phyloP scores from a whole-genome alignment of 495 filamentous ascomycete species.

The Amniculicola lignicola region DNA sequence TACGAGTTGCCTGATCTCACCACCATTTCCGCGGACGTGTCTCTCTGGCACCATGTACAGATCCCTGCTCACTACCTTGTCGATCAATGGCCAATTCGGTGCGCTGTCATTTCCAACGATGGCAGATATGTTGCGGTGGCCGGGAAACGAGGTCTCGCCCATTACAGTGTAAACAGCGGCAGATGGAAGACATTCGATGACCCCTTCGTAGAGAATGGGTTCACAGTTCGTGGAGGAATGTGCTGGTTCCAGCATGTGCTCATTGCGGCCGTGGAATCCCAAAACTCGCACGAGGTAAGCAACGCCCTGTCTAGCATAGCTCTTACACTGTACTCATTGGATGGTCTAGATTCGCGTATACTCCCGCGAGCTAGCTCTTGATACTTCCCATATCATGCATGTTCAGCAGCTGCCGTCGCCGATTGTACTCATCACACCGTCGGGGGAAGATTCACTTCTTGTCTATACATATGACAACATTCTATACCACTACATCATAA shows the following conservation, averaged over 20 bases:
- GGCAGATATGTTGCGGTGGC: slow-evolving; percentile 94
- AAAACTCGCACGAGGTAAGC: slow-evolving; percentile 71
- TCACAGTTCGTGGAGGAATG: slow-evolving; percentile 92
- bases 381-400: slow-evolving; percentile 67
- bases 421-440: slow-evolving; percentile 78
- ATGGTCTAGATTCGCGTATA: slow-evolving; percentile 70
- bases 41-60: slow-evolving; percentile 87
- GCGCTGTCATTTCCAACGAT: slow-evolving; percentile 80
- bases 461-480: slow-evolving; percentile 97
- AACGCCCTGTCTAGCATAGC: background rate
- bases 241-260: slow-evolving; percentile 97
- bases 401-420: slow-evolving; percentile 75
- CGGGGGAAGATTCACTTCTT: slow-evolving; percentile 88
- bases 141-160: slow-evolving; percentile 84
- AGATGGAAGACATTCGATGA: slow-evolving; percentile 94
- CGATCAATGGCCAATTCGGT: slow-evolving; percentile 88
- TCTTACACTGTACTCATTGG: background rate
- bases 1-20: slow-evolving; percentile 87
- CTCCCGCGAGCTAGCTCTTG: slow-evolving; percentile 80
- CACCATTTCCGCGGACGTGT: slow-evolving; percentile 86
- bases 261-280: slow-evolving; percentile 86
- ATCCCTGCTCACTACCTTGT: slow-evolving; percentile 81
- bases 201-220: slow-evolving; percentile 76
- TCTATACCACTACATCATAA: slow-evolving; percentile 89
- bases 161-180: slow-evolving; percentile 92